Evolutionary conservation across 2,329 filamentous ascomycete species (phyloP).

Genomic region (Apiospora arundinis): DNA sequence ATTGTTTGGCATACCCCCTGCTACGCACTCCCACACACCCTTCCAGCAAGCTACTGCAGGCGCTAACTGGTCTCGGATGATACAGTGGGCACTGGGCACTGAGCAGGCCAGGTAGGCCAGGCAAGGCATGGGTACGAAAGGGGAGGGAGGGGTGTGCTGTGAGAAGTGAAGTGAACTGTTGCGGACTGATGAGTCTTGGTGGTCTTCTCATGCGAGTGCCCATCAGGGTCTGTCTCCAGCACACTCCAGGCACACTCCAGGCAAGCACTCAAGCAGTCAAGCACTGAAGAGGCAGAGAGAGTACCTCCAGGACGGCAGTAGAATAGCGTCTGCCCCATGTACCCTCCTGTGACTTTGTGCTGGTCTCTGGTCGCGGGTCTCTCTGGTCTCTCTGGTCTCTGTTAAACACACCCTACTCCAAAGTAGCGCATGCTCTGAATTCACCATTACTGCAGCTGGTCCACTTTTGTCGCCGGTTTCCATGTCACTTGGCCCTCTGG

Average conservation of each 20-base stretch:
- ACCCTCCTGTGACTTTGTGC: background rate
- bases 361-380: slow-evolving; percentile 10
- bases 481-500: slow-evolving; percentile 22
- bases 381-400: slow-evolving; percentile 13
- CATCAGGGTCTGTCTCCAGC: slow-evolving; percentile 4
- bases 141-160: background rate
- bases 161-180: background rate
- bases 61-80: slow-evolving; percentile 10
- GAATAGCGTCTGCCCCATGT: background rate
- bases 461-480: slow-evolving; percentile 4
- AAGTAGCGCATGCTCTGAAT: background rate
- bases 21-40: slow-evolving; percentile 1
- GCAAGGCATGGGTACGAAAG: background rate
- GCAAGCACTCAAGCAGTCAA: background rate
- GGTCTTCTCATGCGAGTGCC: slow-evolving; percentile 14
- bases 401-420: slow-evolving; percentile 19
- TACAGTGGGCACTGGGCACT: background rate
- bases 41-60: slow-evolving; percentile 3
- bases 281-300: background rate
- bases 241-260: background rate
- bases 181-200: background rate
- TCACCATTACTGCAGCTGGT: slow-evolving; percentile 2
- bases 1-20: slow-evolving; percentile 5
- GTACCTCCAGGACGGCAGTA: background rate
- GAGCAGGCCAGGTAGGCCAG: too few species aligned